These are phyloP conservation scores for Diutina scorzettiae DNA, from an alignment of 1,139 yeast genomes.

Conservation along the genomic window DNA sequence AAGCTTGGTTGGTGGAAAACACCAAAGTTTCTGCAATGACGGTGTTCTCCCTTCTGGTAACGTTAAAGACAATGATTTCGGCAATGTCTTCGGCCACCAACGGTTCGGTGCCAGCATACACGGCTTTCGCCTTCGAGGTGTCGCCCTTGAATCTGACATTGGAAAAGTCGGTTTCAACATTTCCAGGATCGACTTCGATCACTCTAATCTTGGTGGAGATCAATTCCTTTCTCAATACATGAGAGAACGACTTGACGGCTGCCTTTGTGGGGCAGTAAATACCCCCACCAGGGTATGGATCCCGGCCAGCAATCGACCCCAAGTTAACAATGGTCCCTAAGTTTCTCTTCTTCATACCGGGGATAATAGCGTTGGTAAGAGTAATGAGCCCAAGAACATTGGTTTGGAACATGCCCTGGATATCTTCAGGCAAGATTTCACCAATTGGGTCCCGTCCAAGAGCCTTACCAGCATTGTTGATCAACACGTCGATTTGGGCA, in stretches of 20 bases:
- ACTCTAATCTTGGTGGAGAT: slow-evolving; percentile 65
- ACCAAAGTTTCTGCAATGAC: slow-evolving; percentile 72
- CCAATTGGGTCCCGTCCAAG: slow-evolving; percentile 60
- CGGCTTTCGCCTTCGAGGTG: slow-evolving; percentile 50
- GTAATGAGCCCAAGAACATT: slow-evolving; percentile 64
- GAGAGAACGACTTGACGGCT: slow-evolving; percentile 66
- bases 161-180: slow-evolving; percentile 81
- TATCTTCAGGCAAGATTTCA: slow-evolving; percentile 37
- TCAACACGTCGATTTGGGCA: slow-evolving; percentile 48
- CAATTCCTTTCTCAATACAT: slow-evolving; percentile 66
- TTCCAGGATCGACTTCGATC: slow-evolving; percentile 79
- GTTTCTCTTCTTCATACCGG: slow-evolving; percentile 46
- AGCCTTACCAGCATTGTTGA: slow-evolving; percentile 81
- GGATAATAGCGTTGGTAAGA: slow-evolving; percentile 55
- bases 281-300: slow-evolving; percentile 77
- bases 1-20: slow-evolving; percentile 70
- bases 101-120: slow-evolving; percentile 65
- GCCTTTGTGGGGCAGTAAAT: slow-evolving; percentile 87
- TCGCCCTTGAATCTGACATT: slow-evolving; percentile 69
- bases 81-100: slow-evolving; percentile 71
- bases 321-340: slow-evolving; percentile 71
- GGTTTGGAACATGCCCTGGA: slow-evolving; percentile 56
- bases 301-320: slow-evolving; percentile 85
- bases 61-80: slow-evolving; percentile 62
- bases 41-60: slow-evolving; percentile 59